Evolutionary conservation across 139 green algal genomes (phyloP).

Genomic region (Chlorella sp.): DNA sequence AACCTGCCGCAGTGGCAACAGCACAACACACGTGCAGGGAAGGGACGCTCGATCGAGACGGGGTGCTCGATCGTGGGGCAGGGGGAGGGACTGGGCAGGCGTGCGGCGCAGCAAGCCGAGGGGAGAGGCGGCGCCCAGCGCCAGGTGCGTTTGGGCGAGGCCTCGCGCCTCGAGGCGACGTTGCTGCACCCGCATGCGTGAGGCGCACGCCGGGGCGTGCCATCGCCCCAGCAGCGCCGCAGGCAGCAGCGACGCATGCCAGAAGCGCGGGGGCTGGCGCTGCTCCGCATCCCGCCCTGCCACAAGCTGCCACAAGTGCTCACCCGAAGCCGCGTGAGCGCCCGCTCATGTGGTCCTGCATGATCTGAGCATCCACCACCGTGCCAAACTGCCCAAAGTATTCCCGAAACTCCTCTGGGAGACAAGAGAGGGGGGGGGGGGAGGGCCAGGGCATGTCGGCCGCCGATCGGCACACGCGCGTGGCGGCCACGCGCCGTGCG

Average conservation of each 20-base stretch:
- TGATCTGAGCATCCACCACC: constrained; percentile 76
- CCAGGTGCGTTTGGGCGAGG: too few relatives aligned
- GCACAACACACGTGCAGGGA: neutral
- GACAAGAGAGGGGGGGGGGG: neutral
- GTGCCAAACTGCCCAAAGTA: constrained; percentile 60
- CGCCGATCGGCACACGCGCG: too few relatives aligned
- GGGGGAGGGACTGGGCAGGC: neutral
- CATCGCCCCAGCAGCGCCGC: neutral
- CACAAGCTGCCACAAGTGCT: neutral
- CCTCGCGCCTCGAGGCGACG: too few relatives aligned
- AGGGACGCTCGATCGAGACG: too few relatives aligned
- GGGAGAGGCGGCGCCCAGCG: too few relatives aligned
- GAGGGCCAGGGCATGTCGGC: neutral
- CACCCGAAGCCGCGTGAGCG: constrained; percentile 83
- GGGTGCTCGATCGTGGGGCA: too few relatives aligned
- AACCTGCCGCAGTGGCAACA: constrained; percentile 59
- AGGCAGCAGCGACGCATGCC: too few relatives aligned
- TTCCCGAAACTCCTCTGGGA: constrained; percentile 64
- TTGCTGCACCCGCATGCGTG: too few relatives aligned
- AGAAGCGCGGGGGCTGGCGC: too few relatives aligned
- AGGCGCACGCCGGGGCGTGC: too few relatives aligned
- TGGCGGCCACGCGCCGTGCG: too few relatives aligned
- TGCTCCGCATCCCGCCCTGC: too few relatives aligned
- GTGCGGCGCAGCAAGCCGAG: neutral
- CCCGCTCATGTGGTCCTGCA: constrained; percentile 78